Conservation (phyloP, 768 basidiomycete species). For the Chiua virens region DNA sequence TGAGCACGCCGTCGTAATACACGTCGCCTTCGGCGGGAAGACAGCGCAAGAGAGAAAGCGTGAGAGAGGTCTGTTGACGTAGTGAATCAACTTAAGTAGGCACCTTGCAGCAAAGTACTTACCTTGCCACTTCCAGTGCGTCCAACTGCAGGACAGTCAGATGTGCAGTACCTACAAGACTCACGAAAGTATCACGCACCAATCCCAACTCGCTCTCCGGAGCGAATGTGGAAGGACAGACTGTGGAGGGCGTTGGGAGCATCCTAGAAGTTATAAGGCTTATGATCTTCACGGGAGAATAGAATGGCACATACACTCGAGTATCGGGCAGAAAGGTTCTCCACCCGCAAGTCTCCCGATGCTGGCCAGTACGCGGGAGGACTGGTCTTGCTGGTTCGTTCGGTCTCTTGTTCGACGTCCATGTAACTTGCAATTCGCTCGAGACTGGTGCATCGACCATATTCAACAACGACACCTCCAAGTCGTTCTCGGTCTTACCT, state of each 20-base stretch:
- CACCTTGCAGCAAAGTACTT: not conserved
- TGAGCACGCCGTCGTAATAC: slow-evolving; percentile 52
- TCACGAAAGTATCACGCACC: not conserved
- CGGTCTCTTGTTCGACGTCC: slow-evolving; percentile 50
- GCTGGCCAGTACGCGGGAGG: slow-evolving; percentile 71
- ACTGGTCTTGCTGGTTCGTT: slow-evolving; percentile 38
- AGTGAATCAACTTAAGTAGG: not conserved
- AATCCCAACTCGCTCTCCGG: slow-evolving; percentile 9
- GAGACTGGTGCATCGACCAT: slow-evolving; percentile 12
- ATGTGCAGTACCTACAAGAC: no score
- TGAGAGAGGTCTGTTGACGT: slow-evolving; percentile 44
- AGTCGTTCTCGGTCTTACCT: slow-evolving; percentile 9
- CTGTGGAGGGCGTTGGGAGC: slow-evolving; percentile 1
- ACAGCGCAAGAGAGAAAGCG: slow-evolving; percentile 49
- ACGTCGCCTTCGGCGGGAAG: slow-evolving; percentile 52
- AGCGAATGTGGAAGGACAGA: slow-evolving; percentile 3
- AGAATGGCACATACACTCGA: slow-evolving; percentile 23
- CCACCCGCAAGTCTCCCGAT: slow-evolving; percentile 52
- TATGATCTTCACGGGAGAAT: not conserved
- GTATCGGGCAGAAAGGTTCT: slow-evolving; percentile 57
- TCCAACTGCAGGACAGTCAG: slow-evolving; percentile 1
- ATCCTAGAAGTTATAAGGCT: not conserved
- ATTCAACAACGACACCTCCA: not conserved
- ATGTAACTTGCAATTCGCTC: slow-evolving; percentile 48
- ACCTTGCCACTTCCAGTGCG: slow-evolving; percentile 12